Base-by-base conservation (phyloP, 108 stramenopile species). In the Fragilariopsis cylindrus region DNA sequence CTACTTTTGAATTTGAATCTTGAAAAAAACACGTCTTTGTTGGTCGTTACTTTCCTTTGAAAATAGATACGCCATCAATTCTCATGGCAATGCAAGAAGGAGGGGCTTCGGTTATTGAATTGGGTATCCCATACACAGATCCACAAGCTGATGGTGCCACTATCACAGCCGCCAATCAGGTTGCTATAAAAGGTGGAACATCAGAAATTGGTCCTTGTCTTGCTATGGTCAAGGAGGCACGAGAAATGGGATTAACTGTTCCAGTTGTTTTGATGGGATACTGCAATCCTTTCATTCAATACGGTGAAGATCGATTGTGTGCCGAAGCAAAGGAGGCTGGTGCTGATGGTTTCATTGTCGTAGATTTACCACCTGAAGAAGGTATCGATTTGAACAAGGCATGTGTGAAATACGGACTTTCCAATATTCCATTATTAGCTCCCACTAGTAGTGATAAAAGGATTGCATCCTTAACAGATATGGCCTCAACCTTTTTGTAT, bases 231-330 rank as follows among this genome's bases (percentile, higher is more conserved):
- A 84, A 86, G 70, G 71, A 78, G 65, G 96, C 98, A 15, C 91
- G 99, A 12, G 81, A 80, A 15, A 76, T 79, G 84, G 99, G 99
- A 45, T 89, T 99, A 60, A 98, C 96, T 49, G 89, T 97, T 50
- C 99, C 99, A 53, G 96, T 99, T 54, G 90, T 99, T 42, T 90
- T 99, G 53, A 99, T 99, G 99, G 98, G 98, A 57, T 99, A 99
- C 88, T 94, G 88, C 85, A 99, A 99, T 76, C 98, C 98, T 30
- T 98, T 99, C 84, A 87, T 94, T 47, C 95, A 96, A 73, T 97
- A 92, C 76, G 97, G 97, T 8, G 81, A 93, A 55, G 97, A 98
- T 6, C 77, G 87, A 60, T 88, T 98, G 62, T 97, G 96, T 71
- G 80, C 70, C n/a, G 85, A 94, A 5, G 75, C 91, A 19, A 87